Base-by-base conservation (phyloP, 192 early-diverging fungal genomes). In the Gigaspora rosea region DNA sequence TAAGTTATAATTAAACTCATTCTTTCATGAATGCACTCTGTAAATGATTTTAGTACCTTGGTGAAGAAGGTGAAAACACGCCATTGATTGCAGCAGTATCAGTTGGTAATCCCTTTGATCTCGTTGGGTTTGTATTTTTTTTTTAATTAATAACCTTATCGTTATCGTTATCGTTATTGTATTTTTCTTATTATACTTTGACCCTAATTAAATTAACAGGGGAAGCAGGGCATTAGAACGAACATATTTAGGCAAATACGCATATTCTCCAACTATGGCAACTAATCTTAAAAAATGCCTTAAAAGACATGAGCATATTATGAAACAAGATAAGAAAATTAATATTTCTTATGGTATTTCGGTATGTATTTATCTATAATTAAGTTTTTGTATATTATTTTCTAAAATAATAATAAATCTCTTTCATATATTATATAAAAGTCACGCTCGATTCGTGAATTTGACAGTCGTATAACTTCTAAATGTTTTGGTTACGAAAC, bases 91-190 rank as follows among this genome's bases (percentile, higher is more conserved):
- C 88, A 4, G 92, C 87, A 33, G 86, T 94, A 20, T 92, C 93
- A 0, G 89, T 99, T 54, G 91, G 88, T 68, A 97, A 97, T 76
- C 97, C 96, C 15, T 96, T 88, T 79, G 94, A 97, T 76, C 86
- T 97, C 22, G 75, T 92, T 22, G 80, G 75, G 87, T 89, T 81
- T 68, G 79, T 54, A 64, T 67, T 8, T 59, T 10, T 46, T 27
- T 62, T 56, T 63, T 27, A 27, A 18, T 54, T 20, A 7, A 8
- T n/a, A n/a, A n/a, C n/a, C n/a, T n/a, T n/a, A n/a, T n/a, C n/a
- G n/a, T n/a, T n/a, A n/a, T n/a, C 41, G 58, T 70, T 57, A 27
- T 27, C 33, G 58, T 70, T 57, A 76, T 48, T 16, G 64, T n/a
- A 70, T 74, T 72, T 69, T 68, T 74, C 72, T 49, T 64, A 47